Conservation (phyloP, 2,329 filamentous ascomycete species). For the Calycina herbarum region DNA sequence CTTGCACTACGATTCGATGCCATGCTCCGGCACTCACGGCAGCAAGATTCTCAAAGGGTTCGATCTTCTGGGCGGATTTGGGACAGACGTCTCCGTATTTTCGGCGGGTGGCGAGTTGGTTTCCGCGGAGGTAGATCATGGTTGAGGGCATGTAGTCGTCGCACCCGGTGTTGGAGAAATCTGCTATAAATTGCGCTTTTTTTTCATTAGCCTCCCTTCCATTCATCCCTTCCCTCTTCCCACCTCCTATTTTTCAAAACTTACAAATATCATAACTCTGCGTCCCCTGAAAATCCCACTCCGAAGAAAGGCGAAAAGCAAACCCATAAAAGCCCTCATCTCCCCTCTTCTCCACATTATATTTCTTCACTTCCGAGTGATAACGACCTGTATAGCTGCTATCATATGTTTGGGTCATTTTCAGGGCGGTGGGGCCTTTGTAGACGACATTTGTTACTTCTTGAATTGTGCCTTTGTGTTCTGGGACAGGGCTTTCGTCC, state of each 20-base stretch:
- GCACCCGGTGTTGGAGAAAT: conserved; percentile 46
- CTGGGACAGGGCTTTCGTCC: conserved; percentile 11
- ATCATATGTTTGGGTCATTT: conserved; percentile 44
- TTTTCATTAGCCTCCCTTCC: conserved; percentile 31
- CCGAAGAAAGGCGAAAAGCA: conserved; percentile 47
- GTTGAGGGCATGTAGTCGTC: conserved; percentile 50
- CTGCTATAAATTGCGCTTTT: conserved; percentile 52
- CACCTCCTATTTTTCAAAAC: not conserved
- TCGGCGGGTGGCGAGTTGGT: conserved; percentile 46
- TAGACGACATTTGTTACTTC: conserved; percentile 21
- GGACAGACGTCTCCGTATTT: conserved; percentile 43
- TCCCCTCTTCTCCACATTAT: conserved; percentile 46
- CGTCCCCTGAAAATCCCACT: conserved; percentile 46
- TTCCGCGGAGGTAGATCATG: conserved; percentile 49
- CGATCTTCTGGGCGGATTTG: conserved; percentile 34
- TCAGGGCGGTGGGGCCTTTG: conserved; percentile 16
- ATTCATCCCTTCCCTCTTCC: not conserved
- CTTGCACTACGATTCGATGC: conserved; percentile 49
- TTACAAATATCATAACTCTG: conserved; percentile 40
- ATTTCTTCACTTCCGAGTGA: conserved; percentile 49
- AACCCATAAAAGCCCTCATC: conserved; percentile 52
- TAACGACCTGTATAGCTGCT: conserved; percentile 46
- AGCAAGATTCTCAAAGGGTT: conserved; percentile 38
- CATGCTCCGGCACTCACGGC: conserved; percentile 46
- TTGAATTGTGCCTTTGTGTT: conserved; percentile 14